Evolutionary conservation across 164 flowering plant genomes (phyloP).

Genomic region (Vitis vinifera): ASM3070453v1 NC_081809.1:16739501-16740000

Average conservation of each 20-base stretch:
- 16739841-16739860: constrained; percentile 53
- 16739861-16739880: constrained; percentile 42
- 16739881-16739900: constrained; percentile 36
- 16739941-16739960: background rate
- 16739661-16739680: constrained; percentile 54
- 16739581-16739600: background rate
- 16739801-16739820: constrained; percentile 35
- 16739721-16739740: constrained; percentile 50
- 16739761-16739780: constrained; percentile 30
- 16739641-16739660: constrained; percentile 25
- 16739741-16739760: constrained; percentile 33
- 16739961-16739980: constrained; percentile 52
- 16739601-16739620: background rate
- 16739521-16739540: constrained; percentile 68
- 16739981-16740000: constrained; percentile 88
- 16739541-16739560: constrained; percentile 51
- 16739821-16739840: constrained; percentile 29
- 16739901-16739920: background rate
- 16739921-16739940: background rate
- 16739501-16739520: constrained; percentile 79
- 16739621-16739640: background rate
- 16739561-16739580: constrained; percentile 58
- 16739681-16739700: constrained; percentile 36
- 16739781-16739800: constrained; percentile 38
- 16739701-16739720: constrained; percentile 42